phyloP scores from a whole-genome alignment of 192 early-diverging fungal genomes.

The Podochytrium sp. region DNA sequence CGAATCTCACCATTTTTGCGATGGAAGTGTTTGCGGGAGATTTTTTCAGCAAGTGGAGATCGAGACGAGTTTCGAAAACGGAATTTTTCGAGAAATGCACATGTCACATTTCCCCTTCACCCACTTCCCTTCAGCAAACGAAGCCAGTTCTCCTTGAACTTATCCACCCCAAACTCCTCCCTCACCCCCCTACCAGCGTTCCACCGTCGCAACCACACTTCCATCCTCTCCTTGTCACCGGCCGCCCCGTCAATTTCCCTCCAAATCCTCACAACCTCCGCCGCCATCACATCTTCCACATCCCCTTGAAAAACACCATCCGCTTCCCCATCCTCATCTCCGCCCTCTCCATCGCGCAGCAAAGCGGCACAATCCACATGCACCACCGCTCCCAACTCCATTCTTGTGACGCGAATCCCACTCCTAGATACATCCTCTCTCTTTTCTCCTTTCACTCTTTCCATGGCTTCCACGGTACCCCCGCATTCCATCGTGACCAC shows the following conservation, averaged over 20 bases:
- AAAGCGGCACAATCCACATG: background rate
- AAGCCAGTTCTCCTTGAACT: background rate
- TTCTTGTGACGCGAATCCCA: background rate
- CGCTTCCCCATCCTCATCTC: background rate
- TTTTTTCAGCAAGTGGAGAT: background rate
- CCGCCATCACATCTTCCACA: conserved; percentile 22
- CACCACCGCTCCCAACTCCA: conserved; percentile 1
- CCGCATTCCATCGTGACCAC: conserved; percentile 37
- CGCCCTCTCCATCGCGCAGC: background rate
- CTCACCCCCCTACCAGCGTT: background rate
- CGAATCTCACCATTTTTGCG: too few species aligned
- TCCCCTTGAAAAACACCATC: background rate
- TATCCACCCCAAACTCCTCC: conserved; percentile 1
- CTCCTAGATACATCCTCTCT: too few species aligned
- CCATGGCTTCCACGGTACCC: conserved; percentile 20
- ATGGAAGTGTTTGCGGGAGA: too few species aligned
- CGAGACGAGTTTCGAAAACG: background rate
- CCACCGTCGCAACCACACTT: too few species aligned
- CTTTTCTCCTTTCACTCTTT: conserved; percentile 16
- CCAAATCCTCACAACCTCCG: conserved; percentile 12
- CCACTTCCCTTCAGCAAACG: background rate
- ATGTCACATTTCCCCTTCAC: background rate
- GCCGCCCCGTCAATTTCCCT: background rate
- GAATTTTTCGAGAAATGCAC: background rate
- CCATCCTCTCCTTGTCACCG: background rate